Conservation (phyloP, 169 alveolate genomes). For the Babesia sp. region DNA sequence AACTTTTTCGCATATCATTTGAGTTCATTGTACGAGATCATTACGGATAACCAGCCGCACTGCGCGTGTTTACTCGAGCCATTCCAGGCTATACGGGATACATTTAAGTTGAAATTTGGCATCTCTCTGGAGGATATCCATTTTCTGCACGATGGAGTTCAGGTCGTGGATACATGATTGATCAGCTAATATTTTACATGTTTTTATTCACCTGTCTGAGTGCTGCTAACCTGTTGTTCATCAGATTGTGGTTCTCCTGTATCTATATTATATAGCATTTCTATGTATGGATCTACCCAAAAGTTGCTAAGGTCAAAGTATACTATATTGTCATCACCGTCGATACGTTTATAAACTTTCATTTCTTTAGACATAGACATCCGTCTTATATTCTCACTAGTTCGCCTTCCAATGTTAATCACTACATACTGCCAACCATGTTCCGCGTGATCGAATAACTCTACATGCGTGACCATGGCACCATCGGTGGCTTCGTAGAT, state of each 20-base stretch:
- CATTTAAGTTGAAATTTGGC: slow-evolving; percentile 60
- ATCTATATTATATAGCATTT: neutral
- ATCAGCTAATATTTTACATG: no score
- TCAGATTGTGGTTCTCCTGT: neutral
- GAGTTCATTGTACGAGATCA: slow-evolving; percentile 33
- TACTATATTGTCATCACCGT: neutral
- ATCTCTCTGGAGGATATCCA: slow-evolving; percentile 37
- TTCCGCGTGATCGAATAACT: neutral
- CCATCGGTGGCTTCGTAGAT: neutral
- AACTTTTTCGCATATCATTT: slow-evolving; percentile 51
- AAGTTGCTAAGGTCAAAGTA: neutral
- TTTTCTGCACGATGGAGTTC: slow-evolving; percentile 13
- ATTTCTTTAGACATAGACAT: neutral
- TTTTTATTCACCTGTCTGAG: no score
- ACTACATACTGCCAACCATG: neutral
- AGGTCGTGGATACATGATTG: neutral
- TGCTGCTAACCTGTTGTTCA: neutral
- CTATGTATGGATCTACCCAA: neutral
- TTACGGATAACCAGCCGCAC: slow-evolving; percentile 30
- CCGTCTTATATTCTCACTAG: neutral
- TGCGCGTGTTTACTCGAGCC: neutral
- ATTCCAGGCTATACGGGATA: slow-evolving; percentile 12
- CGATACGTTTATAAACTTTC: neutral
- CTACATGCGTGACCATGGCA: neutral
- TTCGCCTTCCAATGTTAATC: neutral